Evolutionary conservation across 2,329 filamentous ascomycete species (phyloP).

Genomic region (Fusarium sp.): DNA sequence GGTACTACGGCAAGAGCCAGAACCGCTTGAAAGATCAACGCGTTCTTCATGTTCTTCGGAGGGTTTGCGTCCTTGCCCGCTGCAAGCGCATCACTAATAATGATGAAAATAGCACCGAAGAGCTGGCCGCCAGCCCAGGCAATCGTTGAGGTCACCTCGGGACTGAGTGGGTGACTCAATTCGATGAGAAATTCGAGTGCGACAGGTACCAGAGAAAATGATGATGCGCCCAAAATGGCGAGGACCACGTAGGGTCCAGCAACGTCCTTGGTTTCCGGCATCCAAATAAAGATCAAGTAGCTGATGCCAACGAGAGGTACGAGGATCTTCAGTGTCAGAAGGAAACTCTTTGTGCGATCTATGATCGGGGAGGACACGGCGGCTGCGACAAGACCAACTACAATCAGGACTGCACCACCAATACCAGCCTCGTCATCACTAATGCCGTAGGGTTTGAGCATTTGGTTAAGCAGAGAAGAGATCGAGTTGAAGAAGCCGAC

Average conservation of each 20-base stretch:
- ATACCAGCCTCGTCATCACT: constrained; percentile 87
- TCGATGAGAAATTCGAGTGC: constrained; percentile 89
- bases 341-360: constrained; percentile 85
- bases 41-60: constrained; percentile 77
- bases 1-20: constrained; percentile 74
- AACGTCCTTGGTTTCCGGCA: constrained; percentile 69
- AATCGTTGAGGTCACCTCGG: constrained; percentile 85
- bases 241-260: constrained; percentile 80
- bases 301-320: constrained; percentile 78
- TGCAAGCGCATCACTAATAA: constrained; percentile 82
- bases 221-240: constrained; percentile 80
- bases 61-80: constrained; percentile 65
- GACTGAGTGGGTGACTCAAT: constrained; percentile 85
- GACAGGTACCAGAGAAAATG: constrained; percentile 84
- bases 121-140: constrained; percentile 91
- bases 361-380: constrained; percentile 84
- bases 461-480: constrained; percentile 89
- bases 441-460: constrained; percentile 88
- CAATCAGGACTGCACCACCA: constrained; percentile 87
- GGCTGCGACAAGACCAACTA: constrained; percentile 83
- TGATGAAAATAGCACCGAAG: constrained; percentile 84
- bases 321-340: constrained; percentile 77
- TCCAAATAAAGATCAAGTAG: constrained; percentile 86
- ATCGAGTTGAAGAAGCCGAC: constrained; percentile 95
- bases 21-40: constrained; percentile 83